Conservation (phyloP, 257 asterid genomes). For the Nicotiana undulata region DNA sequence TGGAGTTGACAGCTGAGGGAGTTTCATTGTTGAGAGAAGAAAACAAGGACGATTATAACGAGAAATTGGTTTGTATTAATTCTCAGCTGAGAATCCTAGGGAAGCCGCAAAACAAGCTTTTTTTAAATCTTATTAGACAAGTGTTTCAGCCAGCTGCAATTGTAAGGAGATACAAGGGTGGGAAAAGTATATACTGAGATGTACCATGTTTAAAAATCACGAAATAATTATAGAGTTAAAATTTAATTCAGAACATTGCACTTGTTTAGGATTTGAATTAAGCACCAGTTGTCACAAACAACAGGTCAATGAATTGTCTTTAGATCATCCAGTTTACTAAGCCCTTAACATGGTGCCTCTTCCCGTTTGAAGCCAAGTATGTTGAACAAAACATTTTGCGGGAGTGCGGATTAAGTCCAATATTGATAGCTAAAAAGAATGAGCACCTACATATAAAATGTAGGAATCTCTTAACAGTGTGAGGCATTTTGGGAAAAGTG, state of each 20-base stretch:
- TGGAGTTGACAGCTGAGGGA: background rate
- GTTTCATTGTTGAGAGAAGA: slow-evolving; percentile 24
- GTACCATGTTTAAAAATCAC: background rate
- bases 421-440: too few species aligned
- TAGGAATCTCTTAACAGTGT: too few species aligned
- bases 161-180: background rate
- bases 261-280: background rate
- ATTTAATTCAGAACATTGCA: background rate
- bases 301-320: background rate
- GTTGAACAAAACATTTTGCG: background rate
- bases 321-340: background rate
- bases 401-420: too few species aligned
- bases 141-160: background rate
- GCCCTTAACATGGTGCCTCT: background rate
- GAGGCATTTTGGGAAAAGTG: too few species aligned
- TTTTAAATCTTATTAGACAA: background rate
- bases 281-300: background rate
- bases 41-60: slow-evolving; percentile 32
- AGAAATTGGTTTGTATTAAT: background rate
- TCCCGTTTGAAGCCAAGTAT: background rate
- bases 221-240: background rate
- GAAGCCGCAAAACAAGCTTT: background rate
- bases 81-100: slow-evolving; percentile 43
- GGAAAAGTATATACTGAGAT: background rate
- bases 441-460: too few species aligned